Evolutionary conservation across 768 basidiomycete species (phyloP).

Genomic region (Amanita phalloides): DNA sequence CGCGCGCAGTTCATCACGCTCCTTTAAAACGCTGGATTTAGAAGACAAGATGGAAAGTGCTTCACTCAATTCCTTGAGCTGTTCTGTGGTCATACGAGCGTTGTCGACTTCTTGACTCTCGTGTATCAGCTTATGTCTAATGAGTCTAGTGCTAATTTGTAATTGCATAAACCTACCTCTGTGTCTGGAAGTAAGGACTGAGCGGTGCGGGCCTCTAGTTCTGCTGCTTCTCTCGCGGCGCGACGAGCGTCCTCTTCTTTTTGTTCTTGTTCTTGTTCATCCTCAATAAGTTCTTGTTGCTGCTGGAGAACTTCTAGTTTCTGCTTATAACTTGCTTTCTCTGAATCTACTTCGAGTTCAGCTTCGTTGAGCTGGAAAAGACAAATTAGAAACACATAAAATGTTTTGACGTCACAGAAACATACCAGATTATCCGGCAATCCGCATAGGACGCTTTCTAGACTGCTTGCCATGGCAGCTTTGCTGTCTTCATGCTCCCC

Average conservation of each 20-base stretch:
- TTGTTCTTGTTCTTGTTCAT: conserved; percentile 97
- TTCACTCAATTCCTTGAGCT: conserved; percentile 88
- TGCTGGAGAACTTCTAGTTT: conserved; percentile 96
- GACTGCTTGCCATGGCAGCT: conserved; percentile 62
- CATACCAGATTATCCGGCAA: conserved; percentile 88
- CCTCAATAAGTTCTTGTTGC: conserved; percentile 98
- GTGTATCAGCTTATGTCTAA: conserved; percentile 43
- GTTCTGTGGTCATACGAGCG: conserved; percentile 96
- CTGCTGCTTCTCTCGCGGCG: conserved; percentile 70
- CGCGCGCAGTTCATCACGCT: conserved; percentile 80
- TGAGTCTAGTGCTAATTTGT: neutral
- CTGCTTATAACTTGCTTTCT: conserved; percentile 93
- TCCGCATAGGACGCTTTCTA: conserved; percentile 87
- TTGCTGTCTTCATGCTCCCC: conserved; percentile 77
- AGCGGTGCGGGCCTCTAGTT: conserved; percentile 69
- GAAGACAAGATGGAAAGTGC: conserved; percentile 86
- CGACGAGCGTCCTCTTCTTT: conserved; percentile 89
- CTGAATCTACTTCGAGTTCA: conserved; percentile 90
- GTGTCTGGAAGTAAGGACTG: conserved; percentile 81
- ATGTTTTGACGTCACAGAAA: neutral
- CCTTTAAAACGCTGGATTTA: conserved; percentile 91
- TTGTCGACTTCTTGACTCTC: conserved; percentile 50
- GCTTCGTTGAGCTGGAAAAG: conserved; percentile 80
- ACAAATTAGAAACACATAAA: conserved; percentile 3
- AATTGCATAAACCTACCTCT: conserved; percentile 42